phyloP scores from a whole-genome alignment of 495 filamentous ascomycete species.

The Parmelia sp. region DNA sequence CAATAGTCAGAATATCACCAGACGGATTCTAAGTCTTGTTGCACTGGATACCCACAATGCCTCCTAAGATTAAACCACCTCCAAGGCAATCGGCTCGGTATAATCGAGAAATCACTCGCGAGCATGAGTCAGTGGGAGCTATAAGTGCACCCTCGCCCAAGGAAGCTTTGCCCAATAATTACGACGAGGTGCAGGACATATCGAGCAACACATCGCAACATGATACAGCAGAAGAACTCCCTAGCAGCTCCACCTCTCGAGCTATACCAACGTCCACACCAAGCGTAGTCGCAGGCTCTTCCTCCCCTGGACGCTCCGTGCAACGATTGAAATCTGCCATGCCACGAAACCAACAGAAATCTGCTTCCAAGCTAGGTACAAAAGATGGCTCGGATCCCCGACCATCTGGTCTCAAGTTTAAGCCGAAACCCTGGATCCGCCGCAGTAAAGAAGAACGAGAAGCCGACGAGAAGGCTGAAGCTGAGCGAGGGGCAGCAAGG shows the following conservation, averaged over 20 bases:
- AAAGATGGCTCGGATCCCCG: constrained; percentile 2
- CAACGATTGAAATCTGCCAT: constrained; percentile 19
- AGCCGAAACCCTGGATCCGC: constrained; percentile 41
- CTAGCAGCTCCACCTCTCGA: background rate
- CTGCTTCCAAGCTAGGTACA: background rate
- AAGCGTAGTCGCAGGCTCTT: background rate
- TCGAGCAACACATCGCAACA: background rate
- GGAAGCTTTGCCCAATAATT: constrained; percentile 4
- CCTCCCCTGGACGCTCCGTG: constrained; percentile 13
- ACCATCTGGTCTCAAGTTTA: constrained; percentile 36
- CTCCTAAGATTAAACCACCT: constrained; percentile 38
- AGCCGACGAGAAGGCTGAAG: constrained; percentile 42
- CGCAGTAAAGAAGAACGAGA: constrained; percentile 51
- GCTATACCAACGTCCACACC: background rate
- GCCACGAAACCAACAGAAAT: background rate
- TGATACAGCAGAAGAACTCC: background rate
- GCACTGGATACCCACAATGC: constrained; percentile 29
- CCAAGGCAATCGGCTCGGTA: constrained; percentile 30
- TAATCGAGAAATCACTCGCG: background rate
- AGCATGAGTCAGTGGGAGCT: constrained; percentile 1
- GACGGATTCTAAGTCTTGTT: background rate
- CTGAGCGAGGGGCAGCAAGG: constrained; percentile 40
- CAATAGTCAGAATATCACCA: background rate
- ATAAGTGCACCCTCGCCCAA: constrained; percentile 12
- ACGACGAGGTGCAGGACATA: background rate